A percentile compares a stretch with the other conserved stretches of the same genome.
Evolutionary conservation across 768 basidiomycete genomes (phyloP).

Genomic region (Naganishia friedmannii): DNA sequence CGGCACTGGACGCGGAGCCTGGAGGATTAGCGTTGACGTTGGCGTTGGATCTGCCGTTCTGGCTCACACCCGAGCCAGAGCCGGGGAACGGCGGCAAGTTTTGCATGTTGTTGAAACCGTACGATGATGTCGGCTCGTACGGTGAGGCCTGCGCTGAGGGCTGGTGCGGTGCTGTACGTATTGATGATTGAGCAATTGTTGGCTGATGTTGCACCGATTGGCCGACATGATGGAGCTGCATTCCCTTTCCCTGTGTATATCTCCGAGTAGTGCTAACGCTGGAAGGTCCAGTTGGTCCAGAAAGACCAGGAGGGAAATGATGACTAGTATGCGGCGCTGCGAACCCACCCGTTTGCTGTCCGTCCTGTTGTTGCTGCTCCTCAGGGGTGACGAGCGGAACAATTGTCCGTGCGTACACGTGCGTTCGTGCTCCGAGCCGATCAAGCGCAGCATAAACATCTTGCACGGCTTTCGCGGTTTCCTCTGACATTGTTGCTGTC

Average conservation of each 20-base stretch:
- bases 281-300: too few species aligned
- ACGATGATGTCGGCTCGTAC: not conserved
- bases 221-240: too few species aligned
- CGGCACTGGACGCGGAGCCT: not conserved
- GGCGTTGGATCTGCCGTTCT: too few species aligned
- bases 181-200: slow-evolving; percentile 1
- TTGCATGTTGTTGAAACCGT: not conserved
- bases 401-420: slow-evolving; percentile 21
- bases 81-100: slow-evolving; percentile 13
- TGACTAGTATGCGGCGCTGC: too few species aligned
- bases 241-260: not conserved
- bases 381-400: not conserved
- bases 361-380: not conserved
- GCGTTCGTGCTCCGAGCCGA: slow-evolving; percentile 12
- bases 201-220: too few species aligned
- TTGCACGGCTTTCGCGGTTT: slow-evolving; percentile 4
- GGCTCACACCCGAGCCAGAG: not conserved
- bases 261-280: too few species aligned
- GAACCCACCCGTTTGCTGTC: not conserved
- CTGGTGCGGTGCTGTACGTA: slow-evolving; percentile 5
- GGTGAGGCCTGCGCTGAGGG: not conserved
- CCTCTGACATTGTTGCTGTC: too few species aligned
- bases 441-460: slow-evolving; percentile 17
- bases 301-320: too few species aligned
- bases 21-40: too few species aligned